phyloP scores from a whole-genome alignment of 177 flowering plant genomes.

The Vitis hybrid region DNA sequence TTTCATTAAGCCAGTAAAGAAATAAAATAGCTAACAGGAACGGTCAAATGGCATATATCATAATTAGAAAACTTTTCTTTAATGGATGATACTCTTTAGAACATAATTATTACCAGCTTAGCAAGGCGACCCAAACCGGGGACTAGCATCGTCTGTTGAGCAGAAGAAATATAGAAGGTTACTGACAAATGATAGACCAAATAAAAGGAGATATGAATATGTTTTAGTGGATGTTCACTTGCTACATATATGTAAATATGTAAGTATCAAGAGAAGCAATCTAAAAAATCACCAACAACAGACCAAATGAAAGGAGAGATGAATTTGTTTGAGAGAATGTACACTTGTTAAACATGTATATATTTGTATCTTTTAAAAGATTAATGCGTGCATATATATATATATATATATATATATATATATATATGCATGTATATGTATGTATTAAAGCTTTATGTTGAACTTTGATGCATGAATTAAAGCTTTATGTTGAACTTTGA shows the following conservation, averaged over 20 bases:
- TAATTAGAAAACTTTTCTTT: neutral
- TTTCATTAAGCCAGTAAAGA: no score
- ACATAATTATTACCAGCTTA: slow-evolving; percentile 66
- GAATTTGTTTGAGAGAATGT: neutral
- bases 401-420: no score
- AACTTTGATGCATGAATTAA: neutral
- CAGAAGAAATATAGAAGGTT: neutral
- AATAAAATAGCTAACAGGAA: no score
- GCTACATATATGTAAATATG: neutral
- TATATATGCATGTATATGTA: neutral
- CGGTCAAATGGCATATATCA: neutral
- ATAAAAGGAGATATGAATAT: neutral
- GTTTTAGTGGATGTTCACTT: neutral
- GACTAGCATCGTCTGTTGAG: slow-evolving; percentile 84
- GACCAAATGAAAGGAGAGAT: neutral
- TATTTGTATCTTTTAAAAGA: neutral
- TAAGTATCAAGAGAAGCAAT: neutral
- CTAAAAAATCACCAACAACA: neutral
- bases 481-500: neutral
- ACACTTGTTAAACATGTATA: neutral
- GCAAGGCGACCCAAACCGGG: slow-evolving; percentile 82
- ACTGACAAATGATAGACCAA: no score
- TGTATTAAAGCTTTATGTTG: neutral
- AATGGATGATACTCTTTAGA: neutral
- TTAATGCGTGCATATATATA: no score